These are phyloP conservation scores for Coemansia umbellata DNA, from an alignment of 192 early-diverging fungal genomes.

Conservation along the genomic window DNA sequence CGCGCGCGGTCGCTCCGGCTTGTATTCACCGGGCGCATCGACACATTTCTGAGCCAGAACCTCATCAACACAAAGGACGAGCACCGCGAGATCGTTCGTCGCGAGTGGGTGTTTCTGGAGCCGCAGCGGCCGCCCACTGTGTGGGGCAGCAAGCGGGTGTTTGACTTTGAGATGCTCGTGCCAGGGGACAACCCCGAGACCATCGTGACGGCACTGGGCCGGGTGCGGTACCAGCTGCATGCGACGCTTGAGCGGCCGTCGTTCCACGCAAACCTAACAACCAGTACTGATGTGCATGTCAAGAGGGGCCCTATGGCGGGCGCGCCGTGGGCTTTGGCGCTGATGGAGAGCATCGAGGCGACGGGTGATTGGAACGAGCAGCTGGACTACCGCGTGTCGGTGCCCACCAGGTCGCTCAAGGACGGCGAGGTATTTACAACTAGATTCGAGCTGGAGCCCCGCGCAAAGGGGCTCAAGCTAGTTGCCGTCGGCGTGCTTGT, in stretches of 20 bases:
- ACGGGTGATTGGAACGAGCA: constrained; percentile 48
- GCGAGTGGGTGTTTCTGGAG: constrained; percentile 53
- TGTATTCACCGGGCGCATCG: constrained; percentile 49
- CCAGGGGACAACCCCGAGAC: constrained; percentile 60
- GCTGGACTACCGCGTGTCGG: constrained; percentile 54
- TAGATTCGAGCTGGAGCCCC: constrained; percentile 44
- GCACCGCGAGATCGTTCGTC: constrained; percentile 48
- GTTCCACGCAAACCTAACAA: constrained; percentile 51
- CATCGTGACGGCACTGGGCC: constrained; percentile 46
- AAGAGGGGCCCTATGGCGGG: constrained; percentile 50
- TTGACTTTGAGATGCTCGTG: constrained; percentile 55
- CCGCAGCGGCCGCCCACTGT: constrained; percentile 26
- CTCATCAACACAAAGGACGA: constrained; percentile 31
- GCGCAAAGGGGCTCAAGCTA: constrained; percentile 38
- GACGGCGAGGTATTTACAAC: constrained; percentile 54
- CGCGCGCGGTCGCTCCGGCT: constrained; percentile 52
- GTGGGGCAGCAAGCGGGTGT: constrained; percentile 34
- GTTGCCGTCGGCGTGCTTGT: constrained; percentile 46
- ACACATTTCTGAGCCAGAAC: constrained; percentile 47
- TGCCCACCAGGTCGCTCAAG: constrained; percentile 53
- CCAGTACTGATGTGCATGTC: constrained; percentile 29
- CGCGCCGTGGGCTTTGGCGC: constrained; percentile 47
- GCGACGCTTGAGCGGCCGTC: constrained; percentile 53
- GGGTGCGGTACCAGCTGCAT: constrained; percentile 49
- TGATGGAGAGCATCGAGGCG: constrained; percentile 52